Percentiles rank a stretch among this genome's conserved stretches.
Evolutionary conservation across 306 rosid species (phyloP).

Genomic region (peach (Prunus persica)): Prunus_persica_NCBIv2 NC_034010.1:13317001-13317500

Average conservation of each 20-base stretch:
- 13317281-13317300: slow-evolving; percentile 25
- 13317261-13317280: slow-evolving; percentile 20
- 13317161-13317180: slow-evolving; percentile 61
- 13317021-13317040: slow-evolving; percentile 96
- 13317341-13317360: slow-evolving; percentile 98
- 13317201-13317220: slow-evolving; percentile 7
- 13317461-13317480: slow-evolving; percentile 99
- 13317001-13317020: slow-evolving; percentile 97
- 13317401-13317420: slow-evolving; percentile 98
- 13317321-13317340: slow-evolving; percentile 88
- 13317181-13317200: slow-evolving; percentile 17
- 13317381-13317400: slow-evolving; percentile 98
- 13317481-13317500: slow-evolving; percentile 93
- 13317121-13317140: slow-evolving; percentile 79
- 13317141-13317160: slow-evolving; percentile 78
- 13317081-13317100: slow-evolving; percentile 94
- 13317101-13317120: slow-evolving; percentile 76
- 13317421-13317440: slow-evolving; percentile 97
- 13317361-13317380: slow-evolving; percentile 95
- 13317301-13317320: slow-evolving; percentile 96
- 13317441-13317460: slow-evolving; percentile 99
- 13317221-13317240: slow-evolving; percentile 2
- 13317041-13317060: slow-evolving; percentile 97
- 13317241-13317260: slow-evolving; percentile 15
- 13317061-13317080: slow-evolving; percentile 99